Percentiles rank a stretch among this genome's conserved stretches.
These are phyloP conservation scores for Scenedesmus sp. DNA, from an alignment of 163 green algal genomes.

Conservation along the genomic window DNA sequence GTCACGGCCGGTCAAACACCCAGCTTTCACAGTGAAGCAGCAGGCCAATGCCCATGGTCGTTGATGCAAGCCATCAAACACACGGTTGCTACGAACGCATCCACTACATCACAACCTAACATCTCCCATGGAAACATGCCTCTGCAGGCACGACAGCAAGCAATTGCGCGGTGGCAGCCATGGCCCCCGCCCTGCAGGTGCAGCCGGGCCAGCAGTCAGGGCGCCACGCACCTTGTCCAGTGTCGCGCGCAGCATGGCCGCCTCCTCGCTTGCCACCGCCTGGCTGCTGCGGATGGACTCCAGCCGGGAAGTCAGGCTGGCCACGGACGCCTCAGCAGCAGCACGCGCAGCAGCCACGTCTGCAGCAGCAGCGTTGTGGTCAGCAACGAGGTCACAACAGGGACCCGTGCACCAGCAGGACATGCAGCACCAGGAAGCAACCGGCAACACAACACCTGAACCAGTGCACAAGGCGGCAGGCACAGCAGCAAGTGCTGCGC, in stretches of 20 bases:
- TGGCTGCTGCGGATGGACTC: neutral
- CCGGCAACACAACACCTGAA: too few species aligned
- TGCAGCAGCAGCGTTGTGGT: neutral
- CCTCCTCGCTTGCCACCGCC: constrained; percentile 41
- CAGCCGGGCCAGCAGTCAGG: neutral
- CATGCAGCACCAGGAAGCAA: neutral
- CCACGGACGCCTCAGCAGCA: constrained; percentile 27
- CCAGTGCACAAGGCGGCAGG: neutral
- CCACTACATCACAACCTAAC: too few species aligned
- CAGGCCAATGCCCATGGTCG: too few species aligned
- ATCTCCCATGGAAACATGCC: too few species aligned
- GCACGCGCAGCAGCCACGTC: neutral
- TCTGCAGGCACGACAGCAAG: neutral
- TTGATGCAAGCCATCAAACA: too few species aligned
- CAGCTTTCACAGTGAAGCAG: too few species aligned
- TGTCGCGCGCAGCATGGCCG: constrained; percentile 36
- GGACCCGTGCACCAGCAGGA: too few species aligned
- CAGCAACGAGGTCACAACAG: neutral
- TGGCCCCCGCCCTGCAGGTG: neutral
- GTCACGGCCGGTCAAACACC: too few species aligned
- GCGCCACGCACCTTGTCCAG: neutral
- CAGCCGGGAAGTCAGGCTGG: neutral
- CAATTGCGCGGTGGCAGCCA: neutral
- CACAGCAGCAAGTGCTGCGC: neutral
- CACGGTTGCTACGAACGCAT: too few species aligned